Evolutionary conservation across 2,329 filamentous ascomycete genomes (phyloP).

Genomic region (Trichoderma atroviride): DNA sequence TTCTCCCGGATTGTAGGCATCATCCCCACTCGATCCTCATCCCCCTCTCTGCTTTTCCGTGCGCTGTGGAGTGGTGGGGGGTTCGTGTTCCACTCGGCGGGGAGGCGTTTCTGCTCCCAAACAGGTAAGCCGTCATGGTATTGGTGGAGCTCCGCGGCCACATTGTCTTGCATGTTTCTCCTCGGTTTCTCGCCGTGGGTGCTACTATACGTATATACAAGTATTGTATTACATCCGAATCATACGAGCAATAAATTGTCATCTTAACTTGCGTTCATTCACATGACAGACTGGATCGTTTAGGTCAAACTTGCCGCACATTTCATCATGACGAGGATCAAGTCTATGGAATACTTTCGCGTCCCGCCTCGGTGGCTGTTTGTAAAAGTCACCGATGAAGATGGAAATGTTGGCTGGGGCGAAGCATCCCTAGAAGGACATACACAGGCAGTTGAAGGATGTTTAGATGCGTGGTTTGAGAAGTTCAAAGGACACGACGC

Average conservation of each 20-base stretch:
- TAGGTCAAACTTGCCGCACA: neutral
- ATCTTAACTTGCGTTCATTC: neutral
- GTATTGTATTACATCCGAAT: neutral
- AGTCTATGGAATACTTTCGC: constrained; percentile 69
- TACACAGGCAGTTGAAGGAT: constrained; percentile 72
- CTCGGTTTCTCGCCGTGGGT: constrained; percentile 14
- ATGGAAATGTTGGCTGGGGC: constrained; percentile 69
- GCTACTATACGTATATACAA: constrained; percentile 14
- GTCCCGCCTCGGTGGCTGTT: constrained; percentile 77
- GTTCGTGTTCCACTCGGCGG: neutral
- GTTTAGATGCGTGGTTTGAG: constrained; percentile 66
- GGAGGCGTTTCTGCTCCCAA: neutral
- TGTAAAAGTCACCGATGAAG: constrained; percentile 72
- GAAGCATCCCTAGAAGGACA: constrained; percentile 76
- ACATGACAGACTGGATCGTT: neutral
- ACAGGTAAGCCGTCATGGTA: constrained; percentile 3
- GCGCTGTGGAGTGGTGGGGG: constrained; percentile 13
- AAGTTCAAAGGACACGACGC: constrained; percentile 69
- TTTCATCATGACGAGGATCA: constrained; percentile 38
- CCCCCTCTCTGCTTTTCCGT: constrained; percentile 22
- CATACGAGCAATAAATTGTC: neutral
- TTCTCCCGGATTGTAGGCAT: constrained; percentile 13
- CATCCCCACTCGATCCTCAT: constrained; percentile 1
- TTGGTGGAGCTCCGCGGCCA: constrained; percentile 12
- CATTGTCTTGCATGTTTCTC: constrained; percentile 21